Base-by-base conservation (phyloP, 208 protist genomes). In the Leishmania guyanensis region DNA sequence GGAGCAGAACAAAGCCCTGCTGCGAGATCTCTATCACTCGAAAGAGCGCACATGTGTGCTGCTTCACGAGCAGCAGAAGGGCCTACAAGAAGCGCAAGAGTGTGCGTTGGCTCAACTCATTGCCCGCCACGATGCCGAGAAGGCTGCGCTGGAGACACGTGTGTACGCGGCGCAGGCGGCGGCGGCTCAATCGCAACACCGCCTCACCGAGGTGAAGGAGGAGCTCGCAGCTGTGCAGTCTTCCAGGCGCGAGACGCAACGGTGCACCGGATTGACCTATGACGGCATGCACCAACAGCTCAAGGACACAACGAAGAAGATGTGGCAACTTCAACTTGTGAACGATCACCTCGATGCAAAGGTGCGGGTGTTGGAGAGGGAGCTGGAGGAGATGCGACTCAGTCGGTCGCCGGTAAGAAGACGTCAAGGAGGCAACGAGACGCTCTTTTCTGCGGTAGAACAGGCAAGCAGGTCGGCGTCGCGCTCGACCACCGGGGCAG, bases 271-370 rank as follows among this genome's bases (percentile, higher is more conserved):
- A 17, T 20, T 64, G 39, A 76, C 46, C 8, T 36, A 75, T 2
- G 82, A 77, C 48, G 51, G 56, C 16, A 56, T 88, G 48, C 70
- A 70, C 16, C 26, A 36, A 51, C 82, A 90, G 81, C 71, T 84
- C 58, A 75, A 69, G 60, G 75, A 78, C 54, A 72, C 81, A 17
- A 85, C 83, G 43, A 84, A 83, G 60, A 46, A 68, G 46, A 80
- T 86, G 79, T 82, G 75, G 74, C 70, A 78, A 17, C 78, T 84
- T 65, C 80, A 86, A 79, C 81, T 88, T 16, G 77, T 60, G 9
- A 91, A 88, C 73, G 88, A 88, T 22, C 75, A 84, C 65, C 88
- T 91, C 53, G 79, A 86, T 26, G 76, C 84, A 3, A 82, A 86
- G 64, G 43, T 74, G 53, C 60, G 83, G 48, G 83, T 89, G 77